phyloP scores from a whole-genome alignment of 108 stramenopile genomes.

The Chaetoceros muelleri region DNA sequence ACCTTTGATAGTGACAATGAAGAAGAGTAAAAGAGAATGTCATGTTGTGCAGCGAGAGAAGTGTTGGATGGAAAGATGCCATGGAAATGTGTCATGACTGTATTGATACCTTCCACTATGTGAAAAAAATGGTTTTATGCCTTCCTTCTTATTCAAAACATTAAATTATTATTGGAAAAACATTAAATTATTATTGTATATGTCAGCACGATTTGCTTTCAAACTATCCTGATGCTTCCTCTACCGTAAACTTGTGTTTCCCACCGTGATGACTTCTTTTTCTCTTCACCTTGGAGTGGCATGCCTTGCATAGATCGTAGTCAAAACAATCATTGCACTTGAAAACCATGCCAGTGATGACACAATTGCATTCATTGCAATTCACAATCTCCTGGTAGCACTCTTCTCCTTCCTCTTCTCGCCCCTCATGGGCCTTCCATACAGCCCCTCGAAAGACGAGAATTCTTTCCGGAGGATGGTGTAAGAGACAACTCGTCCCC shows the following conservation, averaged over 20 bases:
- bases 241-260: slow-evolving; percentile 25
- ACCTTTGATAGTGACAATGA: slow-evolving; percentile 90
- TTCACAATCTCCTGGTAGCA: slow-evolving; percentile 46
- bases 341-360: slow-evolving; percentile 37
- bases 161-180: too few relatives aligned
- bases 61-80: not conserved
- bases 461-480: slow-evolving; percentile 49
- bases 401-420: slow-evolving; percentile 20
- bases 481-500: not conserved
- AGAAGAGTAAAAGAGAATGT: slow-evolving; percentile 37
- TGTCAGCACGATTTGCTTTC: too few relatives aligned
- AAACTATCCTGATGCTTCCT: too few relatives aligned
- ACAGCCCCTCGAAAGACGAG: slow-evolving; percentile 70
- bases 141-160: too few relatives aligned
- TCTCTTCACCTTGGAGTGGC: slow-evolving; percentile 31
- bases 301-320: slow-evolving; percentile 68
- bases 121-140: too few relatives aligned
- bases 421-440: slow-evolving; percentile 1
- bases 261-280: slow-evolving; percentile 29
- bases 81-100: too few relatives aligned
- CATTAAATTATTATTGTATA: too few relatives aligned
- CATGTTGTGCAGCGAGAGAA: too few relatives aligned
- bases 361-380: slow-evolving; percentile 55
- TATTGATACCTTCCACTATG: too few relatives aligned
- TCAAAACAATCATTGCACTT: slow-evolving; percentile 76